Percentiles rank a stretch among this genome's conserved stretches.
Evolutionary conservation across 2,329 filamentous ascomycete genomes (phyloP).

Genomic region (Botrytis sinoallii): DNA sequence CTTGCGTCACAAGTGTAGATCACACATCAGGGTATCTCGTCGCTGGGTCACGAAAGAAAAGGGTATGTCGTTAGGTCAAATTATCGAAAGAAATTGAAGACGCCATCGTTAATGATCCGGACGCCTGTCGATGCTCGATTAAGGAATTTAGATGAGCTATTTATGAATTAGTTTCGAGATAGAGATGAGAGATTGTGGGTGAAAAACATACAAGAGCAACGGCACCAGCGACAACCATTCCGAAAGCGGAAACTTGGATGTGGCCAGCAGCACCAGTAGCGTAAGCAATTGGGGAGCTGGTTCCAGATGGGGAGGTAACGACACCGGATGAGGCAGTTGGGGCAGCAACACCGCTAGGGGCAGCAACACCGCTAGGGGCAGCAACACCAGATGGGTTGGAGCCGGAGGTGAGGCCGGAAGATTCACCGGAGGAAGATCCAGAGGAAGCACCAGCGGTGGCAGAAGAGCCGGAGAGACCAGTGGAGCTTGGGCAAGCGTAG

Average conservation of each 20-base stretch:
- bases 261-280: slow-evolving; percentile 34
- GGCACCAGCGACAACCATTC: slow-evolving; percentile 37
- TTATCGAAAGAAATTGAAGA: slow-evolving; percentile 1
- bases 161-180: slow-evolving; percentile 22
- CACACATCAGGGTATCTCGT: slow-evolving; percentile 27
- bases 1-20: slow-evolving; percentile 29
- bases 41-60: slow-evolving; percentile 26
- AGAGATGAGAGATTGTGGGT: neutral
- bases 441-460: slow-evolving; percentile 27
- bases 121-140: slow-evolving; percentile 28
- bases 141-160: slow-evolving; percentile 35
- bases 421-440: neutral
- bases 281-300: slow-evolving; percentile 34
- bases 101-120: slow-evolving; percentile 27
- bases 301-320: slow-evolving; percentile 25
- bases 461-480: slow-evolving; percentile 23
- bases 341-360: slow-evolving; percentile 23
- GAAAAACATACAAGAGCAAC: slow-evolving; percentile 36
- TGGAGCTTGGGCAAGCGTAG: slow-evolving; percentile 29
- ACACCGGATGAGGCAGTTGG: slow-evolving; percentile 29
- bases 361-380: slow-evolving; percentile 23
- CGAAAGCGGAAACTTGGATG: slow-evolving; percentile 35
- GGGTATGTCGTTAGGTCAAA: slow-evolving; percentile 32
- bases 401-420: neutral
- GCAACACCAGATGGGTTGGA: slow-evolving; percentile 22